phyloP scores from a whole-genome alignment of 495 filamentous ascomycete genomes.

The Podospora pseudoanserina region DNA sequence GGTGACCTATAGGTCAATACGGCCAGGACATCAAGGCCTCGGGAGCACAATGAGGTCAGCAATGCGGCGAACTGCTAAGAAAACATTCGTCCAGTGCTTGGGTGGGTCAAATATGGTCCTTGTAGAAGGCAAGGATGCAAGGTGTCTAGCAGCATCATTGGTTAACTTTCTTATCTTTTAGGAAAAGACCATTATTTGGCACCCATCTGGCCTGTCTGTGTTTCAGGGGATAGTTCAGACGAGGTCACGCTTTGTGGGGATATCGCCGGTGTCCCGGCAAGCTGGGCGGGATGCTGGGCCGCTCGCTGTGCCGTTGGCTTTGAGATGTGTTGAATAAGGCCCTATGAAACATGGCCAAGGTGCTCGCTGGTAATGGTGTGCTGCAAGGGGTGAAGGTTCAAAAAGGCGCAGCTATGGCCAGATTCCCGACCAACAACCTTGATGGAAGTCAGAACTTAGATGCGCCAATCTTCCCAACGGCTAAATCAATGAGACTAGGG shows the following conservation, averaged over 20 bases:
- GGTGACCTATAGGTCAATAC: neutral
- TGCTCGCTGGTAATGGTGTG: neutral
- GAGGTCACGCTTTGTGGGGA: neutral
- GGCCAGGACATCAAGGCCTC: neutral
- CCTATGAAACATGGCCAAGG: neutral
- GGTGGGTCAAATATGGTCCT: neutral
- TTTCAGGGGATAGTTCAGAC: neutral
- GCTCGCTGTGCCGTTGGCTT: neutral
- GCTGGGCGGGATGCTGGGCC: neutral
- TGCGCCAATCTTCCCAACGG: too few species aligned
- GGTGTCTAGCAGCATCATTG: neutral
- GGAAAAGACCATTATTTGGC: neutral
- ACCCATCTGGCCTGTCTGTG: neutral
- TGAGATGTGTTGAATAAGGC: neutral
- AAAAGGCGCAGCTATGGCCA: neutral
- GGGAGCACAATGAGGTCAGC: neutral
- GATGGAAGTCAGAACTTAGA: too few species aligned
- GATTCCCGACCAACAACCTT: neutral
- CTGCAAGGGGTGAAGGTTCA: neutral
- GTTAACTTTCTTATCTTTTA: neutral
- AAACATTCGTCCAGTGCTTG: neutral
- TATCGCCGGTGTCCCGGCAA: too few species aligned
- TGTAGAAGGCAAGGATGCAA: neutral
- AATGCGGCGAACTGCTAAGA: neutral
- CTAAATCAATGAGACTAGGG: too few species aligned